These are phyloP conservation scores for Phytophthora cryptogea DNA, from an alignment of 352 stramenopile species.

Conservation along the genomic window DNA sequence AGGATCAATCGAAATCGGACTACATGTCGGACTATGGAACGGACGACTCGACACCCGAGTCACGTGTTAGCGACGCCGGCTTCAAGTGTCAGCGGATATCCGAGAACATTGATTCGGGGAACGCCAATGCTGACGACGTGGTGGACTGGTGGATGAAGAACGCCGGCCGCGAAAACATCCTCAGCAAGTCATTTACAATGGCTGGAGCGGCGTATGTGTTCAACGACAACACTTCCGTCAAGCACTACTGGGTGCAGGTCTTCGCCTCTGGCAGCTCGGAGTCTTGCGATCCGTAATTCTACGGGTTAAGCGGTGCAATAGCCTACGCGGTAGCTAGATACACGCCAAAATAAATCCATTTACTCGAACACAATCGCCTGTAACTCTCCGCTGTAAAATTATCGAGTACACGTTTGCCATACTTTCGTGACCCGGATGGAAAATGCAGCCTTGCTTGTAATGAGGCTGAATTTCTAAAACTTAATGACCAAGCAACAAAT, in stretches of 20 bases:
- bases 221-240: slow-evolving; percentile 31
- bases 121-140: slow-evolving; percentile 25
- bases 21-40: slow-evolving; percentile 48
- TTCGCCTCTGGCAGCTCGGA: slow-evolving; percentile 42
- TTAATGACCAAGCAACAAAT: too few species aligned
- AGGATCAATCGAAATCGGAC: slow-evolving; percentile 21
- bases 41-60: slow-evolving; percentile 34
- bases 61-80: slow-evolving; percentile 37
- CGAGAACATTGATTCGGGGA: slow-evolving; percentile 38
- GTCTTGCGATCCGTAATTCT: slow-evolving; percentile 10
- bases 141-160: slow-evolving; percentile 42
- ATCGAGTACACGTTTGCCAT: too few species aligned
- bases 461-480: too few species aligned
- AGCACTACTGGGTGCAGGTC: slow-evolving; percentile 60
- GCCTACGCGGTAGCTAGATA: too few species aligned
- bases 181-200: slow-evolving; percentile 37
- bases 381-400: too few species aligned
- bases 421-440: too few species aligned
- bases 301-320: too few species aligned
- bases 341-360: too few species aligned
- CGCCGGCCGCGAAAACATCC: slow-evolving; percentile 19
- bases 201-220: slow-evolving; percentile 39
- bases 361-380: too few species aligned
- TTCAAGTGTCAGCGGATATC: slow-evolving; percentile 49
- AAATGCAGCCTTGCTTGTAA: too few species aligned